Evolutionary conservation across 495 filamentous ascomycete species (phyloP).

Genomic region (Hypoxylon intermedium): DNA sequence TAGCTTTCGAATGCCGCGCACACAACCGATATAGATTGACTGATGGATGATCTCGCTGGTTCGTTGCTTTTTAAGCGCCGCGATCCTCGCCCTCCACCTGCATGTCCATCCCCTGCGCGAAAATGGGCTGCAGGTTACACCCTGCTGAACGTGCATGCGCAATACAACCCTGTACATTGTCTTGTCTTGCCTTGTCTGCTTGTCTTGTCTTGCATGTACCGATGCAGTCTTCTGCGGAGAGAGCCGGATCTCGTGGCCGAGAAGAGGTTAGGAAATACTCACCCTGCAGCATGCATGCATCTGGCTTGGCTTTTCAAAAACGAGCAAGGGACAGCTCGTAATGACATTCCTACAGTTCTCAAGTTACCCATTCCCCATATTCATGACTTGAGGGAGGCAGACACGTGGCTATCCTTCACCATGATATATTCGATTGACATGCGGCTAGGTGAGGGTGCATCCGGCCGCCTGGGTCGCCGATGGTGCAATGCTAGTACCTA

Average conservation of each 20-base stretch:
- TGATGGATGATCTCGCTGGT: background rate
- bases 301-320: background rate
- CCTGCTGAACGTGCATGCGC: constrained; percentile 6
- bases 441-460: background rate
- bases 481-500: background rate
- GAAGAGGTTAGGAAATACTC: constrained; percentile 2
- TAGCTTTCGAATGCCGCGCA: background rate
- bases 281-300: constrained; percentile 8
- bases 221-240: constrained; percentile 17
- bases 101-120: too few species aligned
- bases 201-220: background rate
- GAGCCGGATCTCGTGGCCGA: background rate
- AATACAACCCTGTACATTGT: constrained; percentile 5
- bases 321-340: background rate
- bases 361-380: background rate
- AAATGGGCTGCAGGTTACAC: constrained; percentile 16
- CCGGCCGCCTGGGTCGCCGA: constrained; percentile 5
- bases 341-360: background rate
- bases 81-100: background rate
- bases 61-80: constrained; percentile 37
- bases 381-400: background rate
- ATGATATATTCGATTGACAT: background rate
- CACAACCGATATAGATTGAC: too few species aligned
- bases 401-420: constrained; percentile 11
- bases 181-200: background rate